Base-by-base conservation (phyloP, 306 rosid species). In the Prosopis cineraria region DNA sequence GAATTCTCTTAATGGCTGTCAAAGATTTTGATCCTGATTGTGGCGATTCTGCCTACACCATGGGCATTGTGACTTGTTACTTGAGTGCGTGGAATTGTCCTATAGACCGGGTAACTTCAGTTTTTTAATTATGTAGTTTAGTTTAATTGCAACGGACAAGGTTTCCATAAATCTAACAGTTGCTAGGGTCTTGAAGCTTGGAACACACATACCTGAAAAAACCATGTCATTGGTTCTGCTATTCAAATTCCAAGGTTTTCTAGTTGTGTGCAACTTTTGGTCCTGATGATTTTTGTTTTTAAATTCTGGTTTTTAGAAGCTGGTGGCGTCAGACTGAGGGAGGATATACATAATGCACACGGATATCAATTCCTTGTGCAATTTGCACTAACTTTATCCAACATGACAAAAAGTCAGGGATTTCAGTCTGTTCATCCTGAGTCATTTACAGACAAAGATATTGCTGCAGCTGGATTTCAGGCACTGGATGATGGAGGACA, bases 331-430 rank as follows among this genome's bases (percentile, higher is more conserved):
- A 90, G 93, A 88, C 88, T 96, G 16, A 89, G 97, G 82, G 99
- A 96, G 88, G 99, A 96, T 87, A 91, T 96, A 81, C 98, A 91
- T 80, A 96, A 96, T 83, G 98, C 92, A 71, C 99, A 96, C 83
- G 99, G 99, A 75, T 91, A 96, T 90, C 99, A 96, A 73, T 96
- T 96, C 87, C 96, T 96, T 33, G 96, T 96, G 83, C 99, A 91
- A 81, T 96, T 93, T 86, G 86, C 99, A 71, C 85, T 96, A 75
- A 90, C 89, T 65, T 86, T 93, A 86, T 91, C 99, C 68, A 85
- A 70, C 33, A 81, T 89, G 88, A 79, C 89, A 10, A 87, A 81
- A 79, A 83, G 76, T 77, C 91, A 81, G 87, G 91, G 94, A 76
- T 87, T 86, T 80, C 91, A 88, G 76, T 87, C 90, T 72, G 58